Evolutionary conservation across 169 alveolate genomes (phyloP).

Genomic region (Babesia bovis): DNA sequence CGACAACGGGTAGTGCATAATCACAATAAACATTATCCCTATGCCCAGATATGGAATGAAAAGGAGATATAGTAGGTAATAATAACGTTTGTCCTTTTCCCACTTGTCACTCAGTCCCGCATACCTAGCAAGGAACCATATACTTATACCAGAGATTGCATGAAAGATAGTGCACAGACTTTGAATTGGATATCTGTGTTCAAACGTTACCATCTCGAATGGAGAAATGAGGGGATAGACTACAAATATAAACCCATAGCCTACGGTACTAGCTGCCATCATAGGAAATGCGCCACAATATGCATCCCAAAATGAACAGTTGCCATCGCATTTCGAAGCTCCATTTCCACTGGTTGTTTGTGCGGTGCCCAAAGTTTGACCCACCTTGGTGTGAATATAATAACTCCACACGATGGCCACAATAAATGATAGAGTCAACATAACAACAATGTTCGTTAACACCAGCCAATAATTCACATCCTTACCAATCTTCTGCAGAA

Average conservation of each 20-base stretch:
- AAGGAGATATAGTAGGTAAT: conserved; percentile 4
- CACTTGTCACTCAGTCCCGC: conserved; percentile 1
- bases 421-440: neutral
- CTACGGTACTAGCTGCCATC: conserved; percentile 3
- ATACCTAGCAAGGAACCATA: neutral
- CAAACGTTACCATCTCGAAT: conserved; percentile 25
- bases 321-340: neutral
- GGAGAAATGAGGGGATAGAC: conserved; percentile 34
- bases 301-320: neutral
- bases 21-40: neutral
- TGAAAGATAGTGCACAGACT: conserved; percentile 2
- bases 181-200: conserved; percentile 21
- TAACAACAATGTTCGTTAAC: neutral
- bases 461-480: conserved; percentile 28
- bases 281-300: conserved; percentile 9
- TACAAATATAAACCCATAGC: conserved; percentile 25
- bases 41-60: conserved; percentile 2
- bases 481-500: neutral
- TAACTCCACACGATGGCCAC: conserved; percentile 14
- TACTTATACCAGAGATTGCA: neutral
- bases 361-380: neutral
- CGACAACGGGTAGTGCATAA: conserved; percentile 23
- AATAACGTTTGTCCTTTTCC: neutral
- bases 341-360: neutral
- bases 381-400: neutral